These are phyloP conservation scores for Phaeosphaeriaceae sp. DNA, from an alignment of 2,329 filamentous ascomycete genomes.

Conservation along the genomic window DNA sequence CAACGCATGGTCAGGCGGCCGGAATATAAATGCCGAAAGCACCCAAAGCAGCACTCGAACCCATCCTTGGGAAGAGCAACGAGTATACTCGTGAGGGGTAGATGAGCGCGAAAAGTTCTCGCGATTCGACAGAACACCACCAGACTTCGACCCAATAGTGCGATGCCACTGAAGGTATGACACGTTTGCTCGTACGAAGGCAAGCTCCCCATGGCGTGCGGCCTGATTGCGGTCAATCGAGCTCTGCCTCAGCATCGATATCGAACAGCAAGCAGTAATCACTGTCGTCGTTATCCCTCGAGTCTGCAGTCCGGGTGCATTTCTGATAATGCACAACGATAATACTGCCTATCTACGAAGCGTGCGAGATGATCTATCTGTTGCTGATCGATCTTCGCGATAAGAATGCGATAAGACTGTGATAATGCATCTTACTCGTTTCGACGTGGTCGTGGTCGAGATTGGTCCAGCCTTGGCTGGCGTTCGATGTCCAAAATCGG, in stretches of 20 bases:
- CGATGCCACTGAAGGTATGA: not conserved
- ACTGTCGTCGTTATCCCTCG: not conserved
- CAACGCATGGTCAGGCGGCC: not conserved
- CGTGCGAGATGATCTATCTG: constrained; percentile 6
- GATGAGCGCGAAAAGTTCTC: constrained; percentile 1
- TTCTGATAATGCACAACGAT: constrained; percentile 3
- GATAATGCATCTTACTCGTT: constrained; percentile 16
- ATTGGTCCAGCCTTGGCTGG: constrained; percentile 24
- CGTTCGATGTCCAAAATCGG: constrained; percentile 35
- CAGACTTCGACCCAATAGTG: constrained; percentile 1
- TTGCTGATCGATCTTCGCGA: constrained; percentile 10
- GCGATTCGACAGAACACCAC: constrained; percentile 4
- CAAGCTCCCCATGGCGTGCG: not conserved
- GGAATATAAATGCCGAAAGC: constrained; percentile 16
- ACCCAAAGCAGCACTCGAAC: constrained; percentile 11
- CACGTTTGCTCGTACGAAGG: not conserved
- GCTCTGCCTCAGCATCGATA: not conserved
- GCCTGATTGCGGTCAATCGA: not conserved
- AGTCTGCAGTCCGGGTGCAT: not conserved
- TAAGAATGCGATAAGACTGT: constrained; percentile 22
- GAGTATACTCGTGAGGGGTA: constrained; percentile 15
- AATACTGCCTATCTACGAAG: constrained; percentile 6
- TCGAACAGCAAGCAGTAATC: not conserved
- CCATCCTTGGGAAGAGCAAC: constrained; percentile 6
- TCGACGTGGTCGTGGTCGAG: constrained; percentile 22